These are phyloP conservation scores for Fraxinus greggii DNA, from an alignment of 305 asterid species.

Conservation along the genomic window DNA sequence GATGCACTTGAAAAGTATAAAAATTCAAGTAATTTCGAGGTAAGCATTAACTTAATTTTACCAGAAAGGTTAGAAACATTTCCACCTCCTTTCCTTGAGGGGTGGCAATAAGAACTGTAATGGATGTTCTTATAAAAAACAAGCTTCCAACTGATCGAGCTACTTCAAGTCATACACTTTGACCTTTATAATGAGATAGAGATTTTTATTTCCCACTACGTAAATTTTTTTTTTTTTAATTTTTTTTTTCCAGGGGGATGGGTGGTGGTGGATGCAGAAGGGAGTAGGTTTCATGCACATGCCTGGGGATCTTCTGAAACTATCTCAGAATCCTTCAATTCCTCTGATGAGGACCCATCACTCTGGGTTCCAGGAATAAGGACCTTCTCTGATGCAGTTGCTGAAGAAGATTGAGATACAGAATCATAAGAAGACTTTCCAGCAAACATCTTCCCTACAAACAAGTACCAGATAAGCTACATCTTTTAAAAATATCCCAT, in stretches of 20 bases:
- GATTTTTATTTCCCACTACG: neutral
- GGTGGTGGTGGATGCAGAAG: neutral
- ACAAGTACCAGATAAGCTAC: conserved; percentile 30
- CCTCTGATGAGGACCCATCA: conserved; percentile 43
- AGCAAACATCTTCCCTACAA: conserved; percentile 69
- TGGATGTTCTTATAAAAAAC: neutral
- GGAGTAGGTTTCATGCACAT: conserved; percentile 24
- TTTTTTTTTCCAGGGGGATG: neutral
- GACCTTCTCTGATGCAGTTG: conserved; percentile 69
- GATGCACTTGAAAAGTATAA: neutral
- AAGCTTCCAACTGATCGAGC: neutral
- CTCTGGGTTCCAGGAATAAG: conserved; percentile 73
- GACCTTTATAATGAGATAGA: neutral
- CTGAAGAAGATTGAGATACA: conserved; percentile 50
- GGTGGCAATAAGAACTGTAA: neutral
- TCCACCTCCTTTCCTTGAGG: neutral
- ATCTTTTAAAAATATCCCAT: neutral
- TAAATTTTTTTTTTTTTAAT: too few relatives aligned
- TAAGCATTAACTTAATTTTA: neutral
- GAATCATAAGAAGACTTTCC: conserved; percentile 52
- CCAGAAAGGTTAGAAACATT: neutral
- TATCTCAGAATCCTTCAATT: conserved; percentile 41
- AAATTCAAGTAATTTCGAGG: neutral
- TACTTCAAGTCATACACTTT: neutral
- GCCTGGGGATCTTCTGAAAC: conserved; percentile 53